phyloP scores from a whole-genome alignment of 225 moss, liverwort and hornwort genomes.

The Asterella californica region DNA sequence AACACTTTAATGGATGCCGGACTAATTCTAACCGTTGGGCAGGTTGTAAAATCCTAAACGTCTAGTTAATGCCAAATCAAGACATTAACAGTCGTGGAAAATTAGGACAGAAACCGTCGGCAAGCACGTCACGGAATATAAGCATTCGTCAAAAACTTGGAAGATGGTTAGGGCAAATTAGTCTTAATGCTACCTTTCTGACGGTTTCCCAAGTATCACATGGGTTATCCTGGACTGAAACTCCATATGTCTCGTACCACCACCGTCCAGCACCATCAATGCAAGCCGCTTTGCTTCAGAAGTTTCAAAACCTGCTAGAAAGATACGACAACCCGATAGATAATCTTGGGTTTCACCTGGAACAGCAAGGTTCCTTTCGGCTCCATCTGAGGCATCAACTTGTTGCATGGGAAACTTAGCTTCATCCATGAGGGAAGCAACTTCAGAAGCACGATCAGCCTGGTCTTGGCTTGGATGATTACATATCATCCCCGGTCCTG shows the following conservation, averaged over 20 bases:
- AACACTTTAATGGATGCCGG: not conserved
- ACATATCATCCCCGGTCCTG: conserved; percentile 12
- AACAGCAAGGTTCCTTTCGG: not conserved
- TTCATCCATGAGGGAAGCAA: not conserved
- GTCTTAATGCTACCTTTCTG: conserved; percentile 40
- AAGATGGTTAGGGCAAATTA: not conserved
- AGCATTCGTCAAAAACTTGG: not conserved
- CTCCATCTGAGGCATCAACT: not conserved
- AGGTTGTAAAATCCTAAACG: not conserved
- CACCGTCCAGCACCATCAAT: conserved; percentile 61
- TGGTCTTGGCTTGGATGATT: not conserved
- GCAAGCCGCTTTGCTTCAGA: conserved; percentile 66
- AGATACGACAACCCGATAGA: conserved; percentile 57
- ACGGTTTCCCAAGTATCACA: conserved; percentile 69
- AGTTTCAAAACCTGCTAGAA: conserved; percentile 66
- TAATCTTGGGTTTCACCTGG: conserved; percentile 6
- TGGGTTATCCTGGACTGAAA: conserved; percentile 79
- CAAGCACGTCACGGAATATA: not conserved
- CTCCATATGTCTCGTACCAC: conserved; percentile 73
- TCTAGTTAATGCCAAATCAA: not conserved
- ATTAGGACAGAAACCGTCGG: not conserved
- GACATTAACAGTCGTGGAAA: not conserved
- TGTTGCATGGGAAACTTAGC: conserved; percentile 5
- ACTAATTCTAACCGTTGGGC: not conserved
- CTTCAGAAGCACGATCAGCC: not conserved